Evolutionary conservation across 768 basidiomycete genomes (phyloP), one percentile per base, ranked within the genome.

Genomic region (Tulasnella calospora): DNA sequence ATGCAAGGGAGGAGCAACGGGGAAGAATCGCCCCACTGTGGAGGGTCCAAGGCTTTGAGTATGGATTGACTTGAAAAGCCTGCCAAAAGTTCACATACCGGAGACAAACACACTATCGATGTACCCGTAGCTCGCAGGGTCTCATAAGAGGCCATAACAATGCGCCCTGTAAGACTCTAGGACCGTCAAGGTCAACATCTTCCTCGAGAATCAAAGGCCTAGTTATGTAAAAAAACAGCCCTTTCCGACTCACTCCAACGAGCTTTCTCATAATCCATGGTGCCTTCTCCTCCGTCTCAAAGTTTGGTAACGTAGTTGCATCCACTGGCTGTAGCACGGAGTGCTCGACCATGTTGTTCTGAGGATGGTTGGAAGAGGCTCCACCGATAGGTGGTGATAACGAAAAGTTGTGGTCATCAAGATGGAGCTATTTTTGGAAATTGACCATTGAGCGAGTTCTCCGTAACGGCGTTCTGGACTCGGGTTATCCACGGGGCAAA

Each of bases 181-280:
- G 79, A 36, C 19, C 33, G 23, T 21, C 38, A 7, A 13, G 44
- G 40, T 51, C 46, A 33, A 13, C 15, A 71, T 27, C n/a, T 19
- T 35, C 70, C 5, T 19, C n/a, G n/a, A 15, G n/a, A 23, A 5
- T 69, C 27, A 35, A 15, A 33, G 35, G n/a, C n/a, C n/a, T n/a
- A n/a, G n/a, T n/a, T n/a, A n/a, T n/a, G n/a, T n/a, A n/a, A n/a
- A n/a, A 71, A 23, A n/a, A 21, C 10, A 71, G 78, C 77, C 47
- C 73, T 67, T 33, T 51, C 23, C 51, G n/a, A 86, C 88, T 82
- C 83, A 90, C 90, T 80, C 89, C 90, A 30, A 89, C 89, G 5
- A 92, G 86, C 83, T 90, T 91, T 75, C 90, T 84, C 47, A 91
- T 85, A 77, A 90, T 88, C 90, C 90, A 91, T 79, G 89, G 89